phyloP scores from a whole-genome alignment of 495 filamentous ascomycete species.

The Parathielavia hyrcaniae region DNA sequence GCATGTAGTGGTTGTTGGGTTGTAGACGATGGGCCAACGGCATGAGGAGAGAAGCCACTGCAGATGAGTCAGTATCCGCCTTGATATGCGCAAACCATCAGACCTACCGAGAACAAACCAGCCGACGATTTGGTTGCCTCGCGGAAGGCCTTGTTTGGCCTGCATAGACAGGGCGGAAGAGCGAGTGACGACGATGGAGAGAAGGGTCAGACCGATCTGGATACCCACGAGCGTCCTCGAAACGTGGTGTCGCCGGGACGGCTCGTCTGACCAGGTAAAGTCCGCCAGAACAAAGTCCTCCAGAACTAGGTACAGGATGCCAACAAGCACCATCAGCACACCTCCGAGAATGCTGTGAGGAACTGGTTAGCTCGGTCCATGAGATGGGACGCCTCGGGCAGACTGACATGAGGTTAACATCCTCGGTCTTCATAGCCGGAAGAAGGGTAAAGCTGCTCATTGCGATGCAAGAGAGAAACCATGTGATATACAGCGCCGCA shows the following conservation, averaged over 20 bases:
- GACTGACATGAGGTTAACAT: constrained; percentile 68
- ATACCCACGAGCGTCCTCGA: constrained; percentile 42
- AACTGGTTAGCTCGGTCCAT: constrained; percentile 27
- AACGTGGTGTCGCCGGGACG: constrained; percentile 27
- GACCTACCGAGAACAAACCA: constrained; percentile 75
- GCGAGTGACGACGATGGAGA: constrained; percentile 79
- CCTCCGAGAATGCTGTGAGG: constrained; percentile 63
- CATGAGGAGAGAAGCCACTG: constrained; percentile 68
- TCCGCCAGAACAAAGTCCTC: constrained; percentile 62
- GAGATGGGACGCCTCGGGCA: background rate
- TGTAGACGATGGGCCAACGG: constrained; percentile 76
- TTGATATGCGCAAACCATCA: too few species aligned
- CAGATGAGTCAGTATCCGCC: constrained; percentile 10
- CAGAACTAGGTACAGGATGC: constrained; percentile 73
- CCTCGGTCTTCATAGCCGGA: constrained; percentile 77
- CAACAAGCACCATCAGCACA: constrained; percentile 68
- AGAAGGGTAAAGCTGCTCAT: constrained; percentile 93
- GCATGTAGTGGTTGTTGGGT: constrained; percentile 83
- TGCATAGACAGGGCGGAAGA: constrained; percentile 77
- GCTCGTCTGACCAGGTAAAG: constrained; percentile 29
- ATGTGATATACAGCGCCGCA: constrained; percentile 56
- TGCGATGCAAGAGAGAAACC: constrained; percentile 66
- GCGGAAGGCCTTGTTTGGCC: constrained; percentile 77
- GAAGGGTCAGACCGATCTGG: constrained; percentile 68
- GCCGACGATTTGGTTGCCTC: constrained; percentile 81